Percentiles rank a stretch among this genome's conserved stretches.
Evolutionary conservation across 2,329 filamentous ascomycete genomes (phyloP).

Genomic region (Colletotrichum costaricense): DNA sequence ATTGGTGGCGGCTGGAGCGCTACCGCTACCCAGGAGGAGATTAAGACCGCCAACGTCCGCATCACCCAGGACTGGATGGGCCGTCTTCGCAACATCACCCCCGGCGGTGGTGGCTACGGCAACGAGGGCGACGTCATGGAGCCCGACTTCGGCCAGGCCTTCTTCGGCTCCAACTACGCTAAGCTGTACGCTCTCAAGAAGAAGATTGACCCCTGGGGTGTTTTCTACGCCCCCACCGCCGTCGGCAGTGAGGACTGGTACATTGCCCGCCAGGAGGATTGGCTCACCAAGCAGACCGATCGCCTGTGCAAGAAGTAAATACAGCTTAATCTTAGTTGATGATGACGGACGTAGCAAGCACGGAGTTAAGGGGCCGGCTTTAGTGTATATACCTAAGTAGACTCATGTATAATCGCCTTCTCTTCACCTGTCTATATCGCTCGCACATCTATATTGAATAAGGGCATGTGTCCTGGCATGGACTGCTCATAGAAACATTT

Average conservation of each 20-base stretch:
- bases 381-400: background rate
- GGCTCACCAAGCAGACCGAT: slow-evolving; percentile 33
- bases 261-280: slow-evolving; percentile 35
- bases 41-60: slow-evolving; percentile 40
- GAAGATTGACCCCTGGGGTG: slow-evolving; percentile 42
- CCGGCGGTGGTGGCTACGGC: slow-evolving; percentile 41
- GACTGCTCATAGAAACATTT: no score
- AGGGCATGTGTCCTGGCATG: no score
- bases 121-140: slow-evolving; percentile 48
- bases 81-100: slow-evolving; percentile 42
- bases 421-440: background rate
- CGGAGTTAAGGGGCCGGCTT: background rate
- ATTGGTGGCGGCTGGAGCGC: slow-evolving; percentile 31
- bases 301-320: slow-evolving; percentile 27
- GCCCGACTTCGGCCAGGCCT: slow-evolving; percentile 43
- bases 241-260: slow-evolving; percentile 44
- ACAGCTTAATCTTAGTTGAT: background rate
- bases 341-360: background rate
- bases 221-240: slow-evolving; percentile 44
- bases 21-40: slow-evolving; percentile 24
- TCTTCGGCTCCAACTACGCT: slow-evolving; percentile 45
- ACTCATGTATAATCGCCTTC: background rate
- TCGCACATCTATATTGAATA: no score
- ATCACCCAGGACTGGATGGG: slow-evolving; percentile 45
- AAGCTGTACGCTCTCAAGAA: slow-evolving; percentile 44